Conservation (phyloP, 1,284 basidiomycete species). For the Naganishia sp. region DNA sequence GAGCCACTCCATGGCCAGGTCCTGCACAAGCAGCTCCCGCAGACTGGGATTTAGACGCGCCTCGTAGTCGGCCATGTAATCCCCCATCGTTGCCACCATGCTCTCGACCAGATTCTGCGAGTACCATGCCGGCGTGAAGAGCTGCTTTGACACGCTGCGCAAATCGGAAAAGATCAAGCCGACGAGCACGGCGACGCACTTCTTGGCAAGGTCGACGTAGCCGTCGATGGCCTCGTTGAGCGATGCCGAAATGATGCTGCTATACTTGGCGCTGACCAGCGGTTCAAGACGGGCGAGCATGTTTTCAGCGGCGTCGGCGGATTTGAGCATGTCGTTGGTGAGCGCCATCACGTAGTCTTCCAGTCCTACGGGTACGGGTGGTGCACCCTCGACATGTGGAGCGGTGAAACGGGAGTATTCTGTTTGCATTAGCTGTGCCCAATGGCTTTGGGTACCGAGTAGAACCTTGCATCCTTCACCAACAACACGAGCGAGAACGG, state of each 20-base stretch:
- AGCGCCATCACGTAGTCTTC: slow-evolving; percentile 96
- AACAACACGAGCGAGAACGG: slow-evolving; percentile 86
- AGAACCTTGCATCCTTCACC: slow-evolving; percentile 87
- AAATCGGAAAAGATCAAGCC: slow-evolving; percentile 95
- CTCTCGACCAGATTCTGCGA: slow-evolving; percentile 61
- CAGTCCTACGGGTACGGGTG: slow-evolving; percentile 71
- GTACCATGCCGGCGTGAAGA: slow-evolving; percentile 86
- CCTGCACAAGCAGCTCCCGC: slow-evolving; percentile 88
- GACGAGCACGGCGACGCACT: slow-evolving; percentile 90
- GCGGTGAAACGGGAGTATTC: slow-evolving; percentile 88
- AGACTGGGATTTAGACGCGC: slow-evolving; percentile 86
- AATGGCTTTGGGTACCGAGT: slow-evolving; percentile 84
- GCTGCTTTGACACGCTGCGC: slow-evolving; percentile 78
- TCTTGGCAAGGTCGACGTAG: slow-evolving; percentile 96
- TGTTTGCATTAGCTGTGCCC: slow-evolving; percentile 77
- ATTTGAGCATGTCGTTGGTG: slow-evolving; percentile 98
- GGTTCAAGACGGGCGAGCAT: slow-evolving; percentile 83
- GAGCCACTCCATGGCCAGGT: slow-evolving; percentile 88
- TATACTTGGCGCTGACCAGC: slow-evolving; percentile 91
- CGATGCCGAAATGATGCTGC: slow-evolving; percentile 74
- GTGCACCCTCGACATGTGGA: slow-evolving; percentile 55
- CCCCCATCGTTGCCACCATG: slow-evolving; percentile 91
- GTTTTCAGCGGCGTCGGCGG: slow-evolving; percentile 88
- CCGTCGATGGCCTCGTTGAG: slow-evolving; percentile 97
- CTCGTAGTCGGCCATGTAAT: slow-evolving; percentile 93